Percentiles rank a stretch among this genome's conserved stretches.
These are phyloP conservation scores for Blastobotrys indianensis DNA, from an alignment of 1,139 yeast genomes.

Conservation along the genomic window DNA sequence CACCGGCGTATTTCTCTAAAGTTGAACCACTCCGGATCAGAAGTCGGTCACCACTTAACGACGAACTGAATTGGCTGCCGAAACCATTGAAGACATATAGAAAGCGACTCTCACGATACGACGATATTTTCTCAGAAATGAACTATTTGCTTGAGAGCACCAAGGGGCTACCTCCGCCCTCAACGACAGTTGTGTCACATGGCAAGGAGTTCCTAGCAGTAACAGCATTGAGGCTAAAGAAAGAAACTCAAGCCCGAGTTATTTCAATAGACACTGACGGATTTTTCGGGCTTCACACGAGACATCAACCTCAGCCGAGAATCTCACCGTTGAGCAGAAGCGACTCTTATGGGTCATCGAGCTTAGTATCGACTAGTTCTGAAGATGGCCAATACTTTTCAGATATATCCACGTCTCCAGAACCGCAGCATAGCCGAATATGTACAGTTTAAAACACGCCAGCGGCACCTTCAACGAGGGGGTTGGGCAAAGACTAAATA, in stretches of 20 bases:
- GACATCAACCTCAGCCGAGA: background rate
- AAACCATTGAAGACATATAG: constrained; percentile 31
- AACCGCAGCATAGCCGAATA: no score
- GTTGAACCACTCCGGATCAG: constrained; percentile 6
- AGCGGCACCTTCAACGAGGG: background rate
- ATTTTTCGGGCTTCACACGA: constrained; percentile 29
- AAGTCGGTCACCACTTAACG: background rate
- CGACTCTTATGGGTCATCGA: no score
- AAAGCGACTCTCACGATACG: constrained; percentile 28
- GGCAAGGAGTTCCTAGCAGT: constrained; percentile 28
- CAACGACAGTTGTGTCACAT: constrained; percentile 29
- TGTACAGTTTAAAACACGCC: no score
- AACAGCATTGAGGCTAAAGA: constrained; percentile 15
- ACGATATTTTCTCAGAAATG: constrained; percentile 26
- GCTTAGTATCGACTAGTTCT: background rate
- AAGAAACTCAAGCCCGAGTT: constrained; percentile 3
- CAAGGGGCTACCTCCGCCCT: constrained; percentile 18
- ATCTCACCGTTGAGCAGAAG: background rate
- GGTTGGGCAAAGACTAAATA: background rate
- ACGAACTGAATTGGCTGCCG: constrained; percentile 27
- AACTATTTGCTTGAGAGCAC: constrained; percentile 25
- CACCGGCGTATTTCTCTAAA: constrained; percentile 5
- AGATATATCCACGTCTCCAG: background rate
- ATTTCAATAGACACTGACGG: constrained; percentile 27
- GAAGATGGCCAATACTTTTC: background rate